Evolutionary conservation across 768 basidiomycete species (phyloP).

Genomic region (Kwoniella dejecticola): DNA sequence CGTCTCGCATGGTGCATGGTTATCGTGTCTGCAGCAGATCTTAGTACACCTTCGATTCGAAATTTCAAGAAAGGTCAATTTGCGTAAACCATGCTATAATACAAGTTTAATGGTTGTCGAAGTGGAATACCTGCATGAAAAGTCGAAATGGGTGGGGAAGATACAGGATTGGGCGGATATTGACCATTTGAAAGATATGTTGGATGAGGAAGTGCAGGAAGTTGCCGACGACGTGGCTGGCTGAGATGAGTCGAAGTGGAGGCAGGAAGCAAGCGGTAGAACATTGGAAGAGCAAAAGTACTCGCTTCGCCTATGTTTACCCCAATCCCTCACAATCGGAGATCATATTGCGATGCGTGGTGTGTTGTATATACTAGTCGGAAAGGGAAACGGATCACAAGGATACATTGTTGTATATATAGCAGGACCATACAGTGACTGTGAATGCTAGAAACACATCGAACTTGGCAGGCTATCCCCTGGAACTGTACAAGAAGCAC

Average conservation of each 20-base stretch:
- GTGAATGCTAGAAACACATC: too few relatives aligned
- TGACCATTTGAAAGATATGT: conserved; percentile 25
- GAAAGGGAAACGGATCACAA: too few relatives aligned
- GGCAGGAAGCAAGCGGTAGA: too few relatives aligned
- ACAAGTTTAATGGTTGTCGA: conserved; percentile 38
- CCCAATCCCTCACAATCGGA: too few relatives aligned
- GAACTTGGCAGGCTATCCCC: too few relatives aligned
- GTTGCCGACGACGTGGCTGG: conserved; percentile 28
- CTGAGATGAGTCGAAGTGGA: background rate
- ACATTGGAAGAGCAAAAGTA: too few relatives aligned
- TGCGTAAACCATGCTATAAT: conserved; percentile 28
- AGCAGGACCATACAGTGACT: too few relatives aligned
- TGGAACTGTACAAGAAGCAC: too few relatives aligned
- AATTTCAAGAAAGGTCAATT: conserved; percentile 16
- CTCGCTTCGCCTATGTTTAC: too few relatives aligned
- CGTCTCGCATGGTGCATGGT: conserved; percentile 41
- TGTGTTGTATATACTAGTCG: too few relatives aligned
- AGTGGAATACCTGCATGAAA: conserved; percentile 1
- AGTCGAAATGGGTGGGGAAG: conserved; percentile 25
- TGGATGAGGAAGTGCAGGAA: conserved; percentile 22
- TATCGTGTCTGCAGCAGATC: conserved; percentile 27
- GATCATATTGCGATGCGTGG: too few relatives aligned
- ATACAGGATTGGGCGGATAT: conserved; percentile 38
- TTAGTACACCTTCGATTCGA: conserved; percentile 11
- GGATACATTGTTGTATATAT: too few relatives aligned